phyloP scores from a whole-genome alignment of 2,329 filamentous ascomycete genomes.

The Lachnellula arida region DNA sequence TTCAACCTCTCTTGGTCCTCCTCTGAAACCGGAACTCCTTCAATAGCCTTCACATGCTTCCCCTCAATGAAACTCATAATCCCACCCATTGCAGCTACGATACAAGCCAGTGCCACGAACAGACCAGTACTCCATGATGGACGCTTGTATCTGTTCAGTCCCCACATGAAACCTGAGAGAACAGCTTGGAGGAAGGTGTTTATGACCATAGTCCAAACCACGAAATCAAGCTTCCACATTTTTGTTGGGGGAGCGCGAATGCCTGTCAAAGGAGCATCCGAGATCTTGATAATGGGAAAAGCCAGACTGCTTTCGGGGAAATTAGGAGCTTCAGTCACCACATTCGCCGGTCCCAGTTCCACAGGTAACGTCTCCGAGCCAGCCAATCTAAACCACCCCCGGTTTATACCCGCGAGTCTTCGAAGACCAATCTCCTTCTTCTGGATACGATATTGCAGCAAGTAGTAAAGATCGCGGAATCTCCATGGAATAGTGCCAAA shows the following conservation, averaged over 20 bases:
- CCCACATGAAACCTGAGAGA: constrained; percentile 80
- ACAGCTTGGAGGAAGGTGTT: constrained; percentile 75
- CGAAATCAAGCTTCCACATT: constrained; percentile 73
- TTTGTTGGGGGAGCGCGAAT: constrained; percentile 61
- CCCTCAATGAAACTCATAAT: constrained; percentile 68
- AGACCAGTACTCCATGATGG: constrained; percentile 76
- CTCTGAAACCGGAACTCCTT: constrained; percentile 62
- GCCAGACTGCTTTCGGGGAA: constrained; percentile 50
- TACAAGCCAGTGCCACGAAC: constrained; percentile 70
- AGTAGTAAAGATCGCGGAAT: constrained; percentile 72
- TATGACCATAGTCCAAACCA: constrained; percentile 72
- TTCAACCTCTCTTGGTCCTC: constrained; percentile 48
- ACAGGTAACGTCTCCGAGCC: constrained; percentile 57
- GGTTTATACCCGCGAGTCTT: constrained; percentile 68
- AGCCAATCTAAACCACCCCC: constrained; percentile 68
- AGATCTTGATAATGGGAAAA: constrained; percentile 57
- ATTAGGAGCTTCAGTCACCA: constrained; percentile 37
- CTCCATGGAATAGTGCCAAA: constrained; percentile 84
- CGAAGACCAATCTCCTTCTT: constrained; percentile 54
- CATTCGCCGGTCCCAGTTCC: constrained; percentile 48
- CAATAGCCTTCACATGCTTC: constrained; percentile 64
- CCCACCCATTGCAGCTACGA: constrained; percentile 64
- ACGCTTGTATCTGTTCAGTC: constrained; percentile 65
- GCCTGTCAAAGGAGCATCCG: constrained; percentile 67
- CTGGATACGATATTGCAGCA: constrained; percentile 58